Percentiles rank a stretch among this genome's conserved stretches.
These are phyloP conservation scores for Vitis cinerea DNA, from an alignment of 164 flowering plant species.

Conservation along the genomic window DNA sequence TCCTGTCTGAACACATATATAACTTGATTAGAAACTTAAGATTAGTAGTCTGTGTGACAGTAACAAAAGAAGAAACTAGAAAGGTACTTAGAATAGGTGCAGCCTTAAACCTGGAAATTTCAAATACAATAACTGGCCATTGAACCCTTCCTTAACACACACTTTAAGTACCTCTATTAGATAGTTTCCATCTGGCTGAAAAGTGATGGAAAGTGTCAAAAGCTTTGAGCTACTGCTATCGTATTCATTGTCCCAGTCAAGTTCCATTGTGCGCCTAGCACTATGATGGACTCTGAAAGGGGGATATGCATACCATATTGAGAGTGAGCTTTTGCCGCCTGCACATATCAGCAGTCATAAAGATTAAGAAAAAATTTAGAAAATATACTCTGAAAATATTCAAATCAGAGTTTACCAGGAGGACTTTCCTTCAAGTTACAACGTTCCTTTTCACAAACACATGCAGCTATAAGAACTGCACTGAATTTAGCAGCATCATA, in stretches of 20 bases:
- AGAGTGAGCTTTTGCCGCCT: slow-evolving; percentile 39
- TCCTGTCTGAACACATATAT: slow-evolving; percentile 36
- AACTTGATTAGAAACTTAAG: background rate
- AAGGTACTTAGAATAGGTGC: background rate
- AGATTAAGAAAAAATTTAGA: slow-evolving; percentile 3
- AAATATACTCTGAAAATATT: slow-evolving; percentile 4
- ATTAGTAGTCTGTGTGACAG: background rate
- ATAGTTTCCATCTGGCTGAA: slow-evolving; percentile 69
- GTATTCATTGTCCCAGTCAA: slow-evolving; percentile 69
- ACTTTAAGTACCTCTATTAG: slow-evolving; percentile 58
- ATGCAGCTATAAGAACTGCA: slow-evolving; percentile 77
- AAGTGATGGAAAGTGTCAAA: slow-evolving; percentile 43
- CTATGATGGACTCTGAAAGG: slow-evolving; percentile 83
- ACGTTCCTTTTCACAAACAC: slow-evolving; percentile 63
- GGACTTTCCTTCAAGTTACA: slow-evolving; percentile 25
- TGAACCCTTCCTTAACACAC: slow-evolving; percentile 1
- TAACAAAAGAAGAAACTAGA: background rate
- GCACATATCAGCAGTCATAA: slow-evolving; percentile 14
- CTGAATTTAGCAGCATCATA: slow-evolving; percentile 44
- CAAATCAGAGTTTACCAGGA: slow-evolving; percentile 43
- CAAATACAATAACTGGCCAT: slow-evolving; percentile 5
- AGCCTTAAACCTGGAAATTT: background rate
- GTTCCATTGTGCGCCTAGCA: slow-evolving; percentile 61
- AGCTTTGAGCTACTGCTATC: slow-evolving; percentile 33
- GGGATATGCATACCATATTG: slow-evolving; percentile 82